A percentile compares a stretch with the other conserved stretches of the same genome.
These are phyloP conservation scores for Cadophora sp. DNA, from an alignment of 2,329 filamentous ascomycete genomes.

Conservation along the genomic window DNA sequence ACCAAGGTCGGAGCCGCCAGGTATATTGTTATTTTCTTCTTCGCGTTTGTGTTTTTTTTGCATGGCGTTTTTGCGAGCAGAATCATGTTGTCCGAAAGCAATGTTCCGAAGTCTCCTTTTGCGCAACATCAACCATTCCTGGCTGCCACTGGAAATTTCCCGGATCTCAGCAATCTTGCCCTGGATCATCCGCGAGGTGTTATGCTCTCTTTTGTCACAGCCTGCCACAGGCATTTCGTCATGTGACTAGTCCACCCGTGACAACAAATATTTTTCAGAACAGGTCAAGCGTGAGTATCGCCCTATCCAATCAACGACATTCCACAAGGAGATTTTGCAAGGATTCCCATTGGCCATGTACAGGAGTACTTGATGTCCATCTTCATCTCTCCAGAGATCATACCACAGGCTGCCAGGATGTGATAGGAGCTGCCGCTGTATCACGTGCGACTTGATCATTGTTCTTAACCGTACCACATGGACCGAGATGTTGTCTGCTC, in stretches of 20 bases:
- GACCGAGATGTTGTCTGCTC: not conserved
- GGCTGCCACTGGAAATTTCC: slow-evolving; percentile 16
- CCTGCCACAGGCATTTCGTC: slow-evolving; percentile 17
- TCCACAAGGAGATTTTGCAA: slow-evolving; percentile 4
- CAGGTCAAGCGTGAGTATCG: slow-evolving; percentile 34
- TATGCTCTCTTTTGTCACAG: slow-evolving; percentile 26
- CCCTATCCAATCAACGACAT: slow-evolving; percentile 24
- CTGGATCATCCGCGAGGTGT: slow-evolving; percentile 22
- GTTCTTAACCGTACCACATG: not conserved
- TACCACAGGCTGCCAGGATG: not conserved
- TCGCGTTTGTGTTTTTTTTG: slow-evolving; percentile 31
- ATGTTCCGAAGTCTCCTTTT: slow-evolving; percentile 41
- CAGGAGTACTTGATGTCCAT: not conserved
- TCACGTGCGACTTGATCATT: slow-evolving; percentile 6
- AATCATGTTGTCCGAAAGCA: slow-evolving; percentile 41
- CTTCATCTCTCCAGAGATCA: slow-evolving; percentile 9
- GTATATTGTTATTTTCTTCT: slow-evolving; percentile 44
- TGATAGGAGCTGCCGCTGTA: slow-evolving; percentile 9
- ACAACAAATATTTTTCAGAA: slow-evolving; percentile 18
- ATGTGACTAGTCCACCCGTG: slow-evolving; percentile 25
- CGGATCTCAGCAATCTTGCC: slow-evolving; percentile 2
- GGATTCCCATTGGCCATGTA: slow-evolving; percentile 14
- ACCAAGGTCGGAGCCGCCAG: slow-evolving; percentile 43
- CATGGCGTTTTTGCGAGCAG: slow-evolving; percentile 30
- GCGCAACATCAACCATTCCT: slow-evolving; percentile 29